Conservation (phyloP, 306 rosid species). For the Dalbergia cochinchinensis region DNA sequence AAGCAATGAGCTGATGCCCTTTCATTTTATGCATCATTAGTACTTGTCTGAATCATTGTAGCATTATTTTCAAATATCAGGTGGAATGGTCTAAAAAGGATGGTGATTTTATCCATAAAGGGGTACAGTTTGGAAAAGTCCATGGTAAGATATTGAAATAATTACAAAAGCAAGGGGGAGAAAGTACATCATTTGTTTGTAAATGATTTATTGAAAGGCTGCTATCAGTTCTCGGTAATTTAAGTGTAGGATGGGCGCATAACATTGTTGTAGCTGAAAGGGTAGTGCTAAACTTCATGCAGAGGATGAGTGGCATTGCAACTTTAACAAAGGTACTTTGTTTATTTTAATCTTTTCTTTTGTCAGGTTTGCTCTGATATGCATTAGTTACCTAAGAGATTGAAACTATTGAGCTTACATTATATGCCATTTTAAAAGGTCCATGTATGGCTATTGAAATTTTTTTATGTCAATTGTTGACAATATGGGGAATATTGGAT, state of each 20-base stretch:
- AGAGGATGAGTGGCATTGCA: constrained; percentile 98
- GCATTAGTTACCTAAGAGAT: constrained; percentile 7
- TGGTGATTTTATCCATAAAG: constrained; percentile 79
- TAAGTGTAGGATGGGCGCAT: constrained; percentile 79
- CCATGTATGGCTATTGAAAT: constrained; percentile 24
- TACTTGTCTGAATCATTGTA: constrained; percentile 38
- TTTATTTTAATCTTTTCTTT: constrained; percentile 17
- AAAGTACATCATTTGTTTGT: constrained; percentile 18
- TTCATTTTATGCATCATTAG: constrained; percentile 36
- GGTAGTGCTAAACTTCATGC: constrained; percentile 92
- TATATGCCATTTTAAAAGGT: constrained; percentile 19
- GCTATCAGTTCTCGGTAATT: constrained; percentile 34
- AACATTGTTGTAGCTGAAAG: constrained; percentile 88
- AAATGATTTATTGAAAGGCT: constrained; percentile 38
- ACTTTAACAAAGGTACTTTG: constrained; percentile 80
- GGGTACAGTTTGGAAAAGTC: constrained; percentile 88
- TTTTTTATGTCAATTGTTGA: neutral
- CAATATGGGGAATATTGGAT: neutral
- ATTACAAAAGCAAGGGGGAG: constrained; percentile 1
- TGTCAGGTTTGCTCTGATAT: constrained; percentile 5
- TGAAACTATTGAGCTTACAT: constrained; percentile 25
- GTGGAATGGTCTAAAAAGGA: constrained; percentile 88
- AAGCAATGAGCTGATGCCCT: constrained; percentile 36
- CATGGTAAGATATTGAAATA: constrained; percentile 58
- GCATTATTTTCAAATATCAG: constrained; percentile 55